Base-by-base conservation (phyloP, 805 yeast genomes). In the Crinitomyces ghanaensis region DNA sequence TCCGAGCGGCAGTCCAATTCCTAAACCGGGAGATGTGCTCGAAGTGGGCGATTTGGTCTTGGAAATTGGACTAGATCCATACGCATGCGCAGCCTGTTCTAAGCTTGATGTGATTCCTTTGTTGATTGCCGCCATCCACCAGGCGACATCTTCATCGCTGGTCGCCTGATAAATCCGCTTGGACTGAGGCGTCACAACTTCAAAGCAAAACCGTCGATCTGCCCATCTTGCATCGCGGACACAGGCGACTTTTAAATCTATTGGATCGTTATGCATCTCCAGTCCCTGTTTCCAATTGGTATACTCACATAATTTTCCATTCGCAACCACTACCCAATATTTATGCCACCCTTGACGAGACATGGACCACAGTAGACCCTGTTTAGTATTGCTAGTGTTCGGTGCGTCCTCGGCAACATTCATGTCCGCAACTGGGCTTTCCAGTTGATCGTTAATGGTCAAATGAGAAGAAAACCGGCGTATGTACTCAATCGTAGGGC, bases 251-350 rank as follows among this genome's bases (percentile, higher is more conserved):
- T 83, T 74, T 26, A 84, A 53, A 39, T 79, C 81, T 9, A 84
- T 70, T 3, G 91, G 85, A 14, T 65, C 66, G 41, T 73, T 68
- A 40, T 81, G 71, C 12, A 74, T 63, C 19, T 66, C 68, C 13
- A 63, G 61, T 14, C 83, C 83, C 36, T 66, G 70, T 45, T 86
- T 69, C 91, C 93, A 84, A 54, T 83, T 85, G 28, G 77, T 66
- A 50, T 70, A 83, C 49, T 83, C 91, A 28, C 65, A 62, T 26
- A 84, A 57, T 37, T 65, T 68, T 2, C 88, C 85, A n/a, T 72
- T 70, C 9, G 70, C 66, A 31, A 83, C 60, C 0, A 75, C 81
- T 1, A 84, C 80, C 86, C 93, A 81, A 51, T 78, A 85, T 47
- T 82, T 83, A 53, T 83, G 93, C 95, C 95, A 85, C 3, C 61